Evolutionary conservation across 805 yeast species (phyloP).

Genomic region (Teunomyces funiuensis): DNA sequence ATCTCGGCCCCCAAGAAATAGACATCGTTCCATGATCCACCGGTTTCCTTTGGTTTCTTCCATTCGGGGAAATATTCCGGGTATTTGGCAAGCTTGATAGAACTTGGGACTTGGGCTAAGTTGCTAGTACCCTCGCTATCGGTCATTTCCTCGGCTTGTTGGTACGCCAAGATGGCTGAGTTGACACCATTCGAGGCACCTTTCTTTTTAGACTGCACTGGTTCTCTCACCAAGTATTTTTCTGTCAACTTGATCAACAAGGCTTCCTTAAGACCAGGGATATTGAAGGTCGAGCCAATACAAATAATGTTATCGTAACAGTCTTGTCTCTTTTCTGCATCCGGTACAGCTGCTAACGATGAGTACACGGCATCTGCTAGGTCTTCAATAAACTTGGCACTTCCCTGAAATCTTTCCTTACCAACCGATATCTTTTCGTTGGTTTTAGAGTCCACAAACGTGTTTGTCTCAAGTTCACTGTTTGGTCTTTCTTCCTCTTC

Average conservation of each 20-base stretch:
- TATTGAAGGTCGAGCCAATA: conserved; percentile 73
- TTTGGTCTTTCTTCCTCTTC: conserved; percentile 49
- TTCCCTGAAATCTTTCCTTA: conserved; percentile 84
- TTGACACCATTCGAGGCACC: conserved; percentile 28
- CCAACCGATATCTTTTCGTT: conserved; percentile 72
- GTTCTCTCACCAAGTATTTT: conserved; percentile 49
- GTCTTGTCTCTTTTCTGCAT: conserved; percentile 70
- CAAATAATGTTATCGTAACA: conserved; percentile 82
- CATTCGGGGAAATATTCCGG: conserved; percentile 96
- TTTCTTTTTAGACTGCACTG: conserved; percentile 26
- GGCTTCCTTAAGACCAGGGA: conserved; percentile 75
- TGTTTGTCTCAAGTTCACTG: conserved; percentile 69
- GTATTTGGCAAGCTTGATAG: conserved; percentile 62
- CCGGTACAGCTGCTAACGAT: conserved; percentile 58
- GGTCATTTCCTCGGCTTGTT: conserved; percentile 39
- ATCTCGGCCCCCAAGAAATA: conserved; percentile 85
- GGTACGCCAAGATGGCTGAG: conserved; percentile 42
- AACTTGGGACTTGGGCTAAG: conserved; percentile 73
- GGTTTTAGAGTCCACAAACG: conserved; percentile 57
- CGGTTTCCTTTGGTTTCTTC: conserved; percentile 56
- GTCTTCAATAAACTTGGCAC: conserved; percentile 54
- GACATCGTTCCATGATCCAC: conserved; percentile 70
- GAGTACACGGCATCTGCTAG: conserved; percentile 56
- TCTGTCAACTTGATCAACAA: conserved; percentile 57
- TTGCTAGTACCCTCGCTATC: conserved; percentile 27